Conservation (phyloP, 805 yeast species). For the Wickerhamomyces sydowiorum region DNA sequence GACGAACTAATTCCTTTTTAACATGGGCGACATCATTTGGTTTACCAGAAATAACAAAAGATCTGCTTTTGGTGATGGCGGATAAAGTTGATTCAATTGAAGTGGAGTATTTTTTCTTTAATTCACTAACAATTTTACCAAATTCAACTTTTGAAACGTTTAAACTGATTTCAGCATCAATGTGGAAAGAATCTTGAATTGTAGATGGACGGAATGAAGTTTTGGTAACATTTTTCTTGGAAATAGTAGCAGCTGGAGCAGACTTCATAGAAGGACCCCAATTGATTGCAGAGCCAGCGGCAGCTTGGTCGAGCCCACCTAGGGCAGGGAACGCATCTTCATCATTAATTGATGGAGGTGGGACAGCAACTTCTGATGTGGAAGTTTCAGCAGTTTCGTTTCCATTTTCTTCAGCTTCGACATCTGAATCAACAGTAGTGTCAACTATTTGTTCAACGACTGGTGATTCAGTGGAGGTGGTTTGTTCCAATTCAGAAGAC, state of each 20-base stretch:
- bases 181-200: conserved; percentile 74
- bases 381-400: conserved; percentile 7
- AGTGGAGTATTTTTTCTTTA: conserved; percentile 56
- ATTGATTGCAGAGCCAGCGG: conserved; percentile 22
- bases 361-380: conserved; percentile 3
- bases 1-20: conserved; percentile 67
- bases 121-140: conserved; percentile 55
- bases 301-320: conserved; percentile 33
- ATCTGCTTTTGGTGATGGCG: conserved; percentile 67
- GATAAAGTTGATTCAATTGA: conserved; percentile 81
- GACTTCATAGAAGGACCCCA: conserved; percentile 46
- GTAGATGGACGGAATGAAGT: conserved; percentile 46
- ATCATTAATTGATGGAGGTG: conserved; percentile 39
- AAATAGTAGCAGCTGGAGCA: conserved; percentile 17
- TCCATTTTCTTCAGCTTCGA: not conserved
- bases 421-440: conserved; percentile 1
- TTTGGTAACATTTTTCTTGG: conserved; percentile 18
- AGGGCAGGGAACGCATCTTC: conserved; percentile 62
- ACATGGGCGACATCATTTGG: conserved; percentile 62
- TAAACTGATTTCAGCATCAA: conserved; percentile 64
- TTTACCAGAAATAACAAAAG: conserved; percentile 76
- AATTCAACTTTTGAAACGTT: conserved; percentile 60
- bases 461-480: not conserved
- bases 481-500: conserved; percentile 1
- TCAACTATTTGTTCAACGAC: not conserved